A percentile compares a stretch with the other conserved stretches of the same genome.
These are phyloP conservation scores for Aureobasidium sp. DNA, from an alignment of 2,329 filamentous ascomycete species.

Conservation along the genomic window DNA sequence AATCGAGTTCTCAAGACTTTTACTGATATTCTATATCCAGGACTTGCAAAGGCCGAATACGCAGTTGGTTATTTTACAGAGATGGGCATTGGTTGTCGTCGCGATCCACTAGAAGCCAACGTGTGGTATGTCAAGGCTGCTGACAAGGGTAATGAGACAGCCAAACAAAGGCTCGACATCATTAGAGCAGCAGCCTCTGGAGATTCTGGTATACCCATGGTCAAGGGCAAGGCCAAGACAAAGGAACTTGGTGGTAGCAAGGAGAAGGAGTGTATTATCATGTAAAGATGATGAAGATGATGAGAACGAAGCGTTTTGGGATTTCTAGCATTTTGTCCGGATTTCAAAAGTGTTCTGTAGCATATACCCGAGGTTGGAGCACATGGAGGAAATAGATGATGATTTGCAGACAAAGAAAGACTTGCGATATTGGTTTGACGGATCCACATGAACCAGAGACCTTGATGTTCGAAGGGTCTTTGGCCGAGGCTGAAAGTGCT, in stretches of 20 bases:
- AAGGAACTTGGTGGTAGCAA: constrained; percentile 26
- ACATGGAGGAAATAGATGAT: background rate
- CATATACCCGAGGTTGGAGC: background rate
- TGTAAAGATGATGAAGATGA: constrained; percentile 17
- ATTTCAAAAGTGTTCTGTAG: background rate
- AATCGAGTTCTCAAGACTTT: background rate
- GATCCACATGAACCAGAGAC: background rate
- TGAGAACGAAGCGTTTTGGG: constrained; percentile 1
- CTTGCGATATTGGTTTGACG: background rate
- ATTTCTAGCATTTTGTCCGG: background rate
- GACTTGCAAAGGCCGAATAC: constrained; percentile 70
- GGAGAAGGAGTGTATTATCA: constrained; percentile 21
- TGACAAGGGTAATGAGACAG: constrained; percentile 82
- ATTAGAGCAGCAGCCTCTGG: constrained; percentile 69
- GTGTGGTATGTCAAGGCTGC: constrained; percentile 97
- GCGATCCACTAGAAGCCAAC: constrained; percentile 93
- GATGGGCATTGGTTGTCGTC: constrained; percentile 92
- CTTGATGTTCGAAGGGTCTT: background rate
- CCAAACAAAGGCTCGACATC: constrained; percentile 75
- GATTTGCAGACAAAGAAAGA: background rate
- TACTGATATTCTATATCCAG: constrained; percentile 34
- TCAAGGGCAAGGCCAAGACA: constrained; percentile 26
- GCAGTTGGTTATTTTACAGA: constrained; percentile 96
- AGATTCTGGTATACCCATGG: constrained; percentile 32
- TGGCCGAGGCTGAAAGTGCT: background rate